Conservation (phyloP, 1,284 basidiomycete genomes). For the Ceraceosorus bombacis region DNA sequence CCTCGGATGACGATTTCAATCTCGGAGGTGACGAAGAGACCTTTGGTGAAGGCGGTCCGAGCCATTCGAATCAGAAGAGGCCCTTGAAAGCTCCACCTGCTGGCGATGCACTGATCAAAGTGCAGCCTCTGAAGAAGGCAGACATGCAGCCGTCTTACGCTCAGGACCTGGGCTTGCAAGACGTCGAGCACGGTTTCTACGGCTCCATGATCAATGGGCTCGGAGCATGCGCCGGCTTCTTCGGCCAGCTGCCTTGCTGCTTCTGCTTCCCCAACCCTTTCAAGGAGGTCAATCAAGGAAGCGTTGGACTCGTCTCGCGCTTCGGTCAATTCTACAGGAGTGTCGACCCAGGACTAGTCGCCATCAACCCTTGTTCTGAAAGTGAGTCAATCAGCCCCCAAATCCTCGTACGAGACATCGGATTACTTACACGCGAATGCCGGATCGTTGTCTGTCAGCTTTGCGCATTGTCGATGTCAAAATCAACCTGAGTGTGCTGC, state of each 20-base stretch:
- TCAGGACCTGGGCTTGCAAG: constrained; percentile 21
- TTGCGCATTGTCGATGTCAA: constrained; percentile 65
- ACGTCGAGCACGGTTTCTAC: constrained; percentile 32
- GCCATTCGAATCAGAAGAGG: too few species aligned
- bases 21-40: too few species aligned
- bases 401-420: constrained; percentile 55
- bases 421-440: constrained; percentile 1
- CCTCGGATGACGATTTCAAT: too few species aligned
- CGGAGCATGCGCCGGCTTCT: constrained; percentile 37
- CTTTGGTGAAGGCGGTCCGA: too few species aligned
- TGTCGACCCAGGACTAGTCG: constrained; percentile 82
- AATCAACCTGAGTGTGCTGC: constrained; percentile 81
- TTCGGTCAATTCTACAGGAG: constrained; percentile 92
- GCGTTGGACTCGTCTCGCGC: constrained; percentile 72
- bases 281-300: constrained; percentile 72
- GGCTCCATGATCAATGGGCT: constrained; percentile 36
- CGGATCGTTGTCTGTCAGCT: background rate
- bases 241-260: constrained; percentile 40
- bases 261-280: constrained; percentile 51
- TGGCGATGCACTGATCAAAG: constrained; percentile 40
- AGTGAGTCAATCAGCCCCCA: too few species aligned
- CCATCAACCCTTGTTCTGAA: constrained; percentile 76
- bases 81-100: too few species aligned
- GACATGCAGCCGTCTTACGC: constrained; percentile 68
- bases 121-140: constrained; percentile 69